phyloP scores from a whole-genome alignment of 257 asterid species.

The Solanum corneliomulleri region DNA sequence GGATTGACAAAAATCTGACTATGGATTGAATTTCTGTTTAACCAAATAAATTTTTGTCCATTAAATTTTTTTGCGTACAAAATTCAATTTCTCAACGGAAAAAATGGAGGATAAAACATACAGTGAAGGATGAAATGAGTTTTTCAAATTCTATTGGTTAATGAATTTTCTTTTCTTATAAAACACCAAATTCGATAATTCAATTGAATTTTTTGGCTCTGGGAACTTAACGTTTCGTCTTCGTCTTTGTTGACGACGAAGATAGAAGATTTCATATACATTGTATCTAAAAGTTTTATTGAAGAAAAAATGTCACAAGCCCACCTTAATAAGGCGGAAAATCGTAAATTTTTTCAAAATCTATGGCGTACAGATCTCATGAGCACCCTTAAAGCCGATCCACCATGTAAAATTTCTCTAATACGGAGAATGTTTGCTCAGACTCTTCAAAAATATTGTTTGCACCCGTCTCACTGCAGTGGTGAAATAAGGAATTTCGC shows the following conservation, averaged over 20 bases:
- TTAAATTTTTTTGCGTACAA: background rate
- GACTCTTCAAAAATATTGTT: background rate
- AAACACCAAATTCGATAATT: background rate
- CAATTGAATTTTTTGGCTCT: background rate
- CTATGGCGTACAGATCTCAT: slow-evolving; percentile 21
- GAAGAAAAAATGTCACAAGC: slow-evolving; percentile 5
- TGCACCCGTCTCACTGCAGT: no score
- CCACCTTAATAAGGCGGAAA: slow-evolving; percentile 7
- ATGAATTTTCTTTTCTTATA: background rate
- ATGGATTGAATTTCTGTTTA: background rate
- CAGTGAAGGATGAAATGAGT: background rate
- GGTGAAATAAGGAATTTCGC: background rate
- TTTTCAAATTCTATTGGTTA: background rate
- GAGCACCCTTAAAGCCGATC: slow-evolving; percentile 11
- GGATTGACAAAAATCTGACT: background rate
- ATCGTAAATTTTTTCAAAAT: slow-evolving; percentile 12
- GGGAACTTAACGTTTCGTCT: background rate
- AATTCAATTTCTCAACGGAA: background rate
- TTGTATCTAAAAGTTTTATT: background rate
- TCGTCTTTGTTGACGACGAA: background rate
- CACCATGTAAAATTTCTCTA: slow-evolving; percentile 1
- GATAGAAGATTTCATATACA: background rate
- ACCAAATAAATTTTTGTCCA: background rate
- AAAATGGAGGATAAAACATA: background rate
- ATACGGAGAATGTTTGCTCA: no score